phyloP scores from a whole-genome alignment of 305 asterid species.

The Plantago coronopus region DNA sequence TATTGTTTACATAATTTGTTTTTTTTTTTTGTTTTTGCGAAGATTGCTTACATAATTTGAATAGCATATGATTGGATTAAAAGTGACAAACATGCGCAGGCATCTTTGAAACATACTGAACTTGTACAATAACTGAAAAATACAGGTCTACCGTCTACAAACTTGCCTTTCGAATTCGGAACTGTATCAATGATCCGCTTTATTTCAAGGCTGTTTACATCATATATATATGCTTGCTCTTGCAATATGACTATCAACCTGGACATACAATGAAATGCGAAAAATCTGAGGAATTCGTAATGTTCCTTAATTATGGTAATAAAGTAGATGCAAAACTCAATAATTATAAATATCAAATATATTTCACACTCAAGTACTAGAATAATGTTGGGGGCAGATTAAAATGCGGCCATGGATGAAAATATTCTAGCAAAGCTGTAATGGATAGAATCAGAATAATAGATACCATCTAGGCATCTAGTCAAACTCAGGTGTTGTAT shows the following conservation, averaged over 20 bases:
- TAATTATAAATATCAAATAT: background rate
- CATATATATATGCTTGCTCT: slow-evolving; percentile 78
- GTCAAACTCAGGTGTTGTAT: slow-evolving; percentile 11
- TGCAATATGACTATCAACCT: slow-evolving; percentile 76
- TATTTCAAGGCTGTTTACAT: slow-evolving; percentile 57
- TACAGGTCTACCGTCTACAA: slow-evolving; percentile 11
- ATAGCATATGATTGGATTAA: background rate
- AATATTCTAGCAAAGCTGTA: background rate
- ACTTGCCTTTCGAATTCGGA: slow-evolving; percentile 73
- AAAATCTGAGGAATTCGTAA: slow-evolving; percentile 14
- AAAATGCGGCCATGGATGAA: slow-evolving; percentile 9
- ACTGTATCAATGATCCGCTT: slow-evolving; percentile 75
- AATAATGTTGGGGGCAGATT: background rate
- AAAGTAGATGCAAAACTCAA: slow-evolving; percentile 20
- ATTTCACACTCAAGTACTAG: background rate
- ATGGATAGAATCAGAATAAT: background rate
- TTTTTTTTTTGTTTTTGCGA: too few species aligned
- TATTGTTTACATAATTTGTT: too few species aligned
- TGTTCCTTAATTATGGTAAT: slow-evolving; percentile 1
- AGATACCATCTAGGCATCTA: slow-evolving; percentile 13
- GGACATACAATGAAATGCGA: slow-evolving; percentile 31
- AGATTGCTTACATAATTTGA: too few species aligned
- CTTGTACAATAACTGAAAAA: slow-evolving; percentile 1
- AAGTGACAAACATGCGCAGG: background rate
- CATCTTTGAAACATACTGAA: background rate